Evolutionary conservation across 2,329 filamentous ascomycete species (phyloP).

Genomic region (Aaosphaeria arxii): DNA sequence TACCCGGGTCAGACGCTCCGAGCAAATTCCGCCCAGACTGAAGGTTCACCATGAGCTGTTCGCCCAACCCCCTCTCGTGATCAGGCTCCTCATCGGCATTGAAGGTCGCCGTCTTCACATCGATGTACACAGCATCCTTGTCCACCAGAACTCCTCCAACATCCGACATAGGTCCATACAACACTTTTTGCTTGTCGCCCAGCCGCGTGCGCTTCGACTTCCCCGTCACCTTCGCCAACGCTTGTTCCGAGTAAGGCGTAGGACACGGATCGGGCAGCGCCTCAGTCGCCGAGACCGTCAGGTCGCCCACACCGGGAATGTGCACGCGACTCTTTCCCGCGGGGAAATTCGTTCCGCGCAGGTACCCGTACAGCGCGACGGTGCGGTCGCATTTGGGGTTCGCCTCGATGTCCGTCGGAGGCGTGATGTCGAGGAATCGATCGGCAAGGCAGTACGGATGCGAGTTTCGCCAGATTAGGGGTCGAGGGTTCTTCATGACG

Average conservation of each 20-base stretch:
- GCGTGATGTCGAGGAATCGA: constrained; percentile 91
- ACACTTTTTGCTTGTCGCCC: constrained; percentile 93
- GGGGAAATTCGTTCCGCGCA: constrained; percentile 91
- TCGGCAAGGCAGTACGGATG: constrained; percentile 94
- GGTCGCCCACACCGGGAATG: constrained; percentile 87
- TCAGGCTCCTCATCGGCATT: constrained; percentile 58
- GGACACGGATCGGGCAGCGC: constrained; percentile 90
- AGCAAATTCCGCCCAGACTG: constrained; percentile 80
- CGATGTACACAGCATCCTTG: constrained; percentile 92
- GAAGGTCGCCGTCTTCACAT: constrained; percentile 71
- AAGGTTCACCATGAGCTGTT: constrained; percentile 88
- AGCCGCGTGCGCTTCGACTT: constrained; percentile 77
- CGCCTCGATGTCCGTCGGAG: constrained; percentile 86
- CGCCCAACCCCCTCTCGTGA: constrained; percentile 82
- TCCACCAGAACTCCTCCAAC: constrained; percentile 94
- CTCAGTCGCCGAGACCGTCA: constrained; percentile 80
- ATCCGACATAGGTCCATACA: constrained; percentile 98
- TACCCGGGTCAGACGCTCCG: constrained; percentile 76
- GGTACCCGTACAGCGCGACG: constrained; percentile 86
- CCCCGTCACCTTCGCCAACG: constrained; percentile 76
- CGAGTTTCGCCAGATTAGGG: constrained; percentile 93
- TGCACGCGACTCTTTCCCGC: constrained; percentile 83
- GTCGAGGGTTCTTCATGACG: constrained; percentile 98
- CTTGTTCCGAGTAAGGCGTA: constrained; percentile 86
- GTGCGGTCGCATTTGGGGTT: constrained; percentile 87